Percentiles rank a stretch among this genome's conserved stretches.
Conservation (phyloP, 192 early-diverging fungal genomes). For the Lobosporangium transversale region DNA sequence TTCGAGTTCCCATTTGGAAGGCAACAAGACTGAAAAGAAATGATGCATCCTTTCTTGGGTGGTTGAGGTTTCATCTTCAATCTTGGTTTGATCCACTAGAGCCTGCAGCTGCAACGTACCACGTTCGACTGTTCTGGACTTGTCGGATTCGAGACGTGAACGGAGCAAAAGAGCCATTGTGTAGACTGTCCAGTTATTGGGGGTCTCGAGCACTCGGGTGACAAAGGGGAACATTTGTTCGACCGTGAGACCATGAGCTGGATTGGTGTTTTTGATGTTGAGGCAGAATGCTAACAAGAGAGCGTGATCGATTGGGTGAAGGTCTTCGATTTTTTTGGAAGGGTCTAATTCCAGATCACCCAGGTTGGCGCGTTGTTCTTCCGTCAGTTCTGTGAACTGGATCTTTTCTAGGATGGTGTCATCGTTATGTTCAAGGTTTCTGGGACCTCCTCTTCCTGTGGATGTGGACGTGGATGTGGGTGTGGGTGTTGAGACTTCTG, state of each 20-base stretch:
- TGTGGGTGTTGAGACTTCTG: too few species aligned
- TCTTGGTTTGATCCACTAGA: slow-evolving; percentile 92
- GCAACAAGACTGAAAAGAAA: slow-evolving; percentile 82
- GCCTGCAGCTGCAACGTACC: slow-evolving; percentile 92
- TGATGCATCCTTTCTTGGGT: slow-evolving; percentile 81
- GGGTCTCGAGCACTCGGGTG: slow-evolving; percentile 86
- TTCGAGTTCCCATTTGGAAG: slow-evolving; percentile 97
- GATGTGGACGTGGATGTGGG: too few species aligned
- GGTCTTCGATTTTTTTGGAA: slow-evolving; percentile 68
- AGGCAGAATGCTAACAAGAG: slow-evolving; percentile 89
- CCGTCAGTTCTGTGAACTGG: slow-evolving; percentile 62
- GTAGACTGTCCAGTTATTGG: slow-evolving; percentile 98
- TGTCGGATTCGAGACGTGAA: slow-evolving; percentile 87
- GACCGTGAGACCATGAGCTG: slow-evolving; percentile 89
- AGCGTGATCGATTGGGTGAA: slow-evolving; percentile 86
- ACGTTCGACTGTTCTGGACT: slow-evolving; percentile 91
- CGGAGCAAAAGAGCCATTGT: slow-evolving; percentile 94
- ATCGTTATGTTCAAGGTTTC: slow-evolving; percentile 87
- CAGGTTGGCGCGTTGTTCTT: slow-evolving; percentile 55
- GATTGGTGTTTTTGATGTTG: slow-evolving; percentile 96
- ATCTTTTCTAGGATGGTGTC: slow-evolving; percentile 92
- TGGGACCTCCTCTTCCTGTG: slow-evolving; percentile 56
- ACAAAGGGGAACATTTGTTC: slow-evolving; percentile 98
- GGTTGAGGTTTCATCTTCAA: slow-evolving; percentile 69
- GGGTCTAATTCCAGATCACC: slow-evolving; percentile 51